Percentiles rank a stretch among this genome's conserved stretches.
These are phyloP conservation scores for Phytophthora crassamura DNA, from an alignment of 352 stramenopile genomes.

Conservation along the genomic window DNA sequence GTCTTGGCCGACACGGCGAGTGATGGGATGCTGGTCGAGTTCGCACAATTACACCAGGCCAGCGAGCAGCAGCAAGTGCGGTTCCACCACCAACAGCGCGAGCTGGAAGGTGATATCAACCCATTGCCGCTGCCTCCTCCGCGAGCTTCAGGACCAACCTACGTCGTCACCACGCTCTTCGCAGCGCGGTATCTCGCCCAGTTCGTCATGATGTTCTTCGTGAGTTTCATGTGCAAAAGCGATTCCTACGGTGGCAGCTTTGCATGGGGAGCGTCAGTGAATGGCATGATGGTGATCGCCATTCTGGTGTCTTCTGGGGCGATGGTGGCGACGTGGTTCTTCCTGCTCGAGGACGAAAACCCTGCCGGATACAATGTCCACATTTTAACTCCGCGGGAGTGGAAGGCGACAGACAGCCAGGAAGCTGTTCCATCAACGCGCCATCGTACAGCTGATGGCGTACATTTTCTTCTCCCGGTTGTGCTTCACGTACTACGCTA, in stretches of 20 bases:
- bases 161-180: conserved; percentile 51
- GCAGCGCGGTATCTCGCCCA: conserved; percentile 47
- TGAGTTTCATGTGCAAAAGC: conserved; percentile 64
- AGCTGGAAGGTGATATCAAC: conserved; percentile 28
- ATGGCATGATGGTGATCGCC: conserved; percentile 51
- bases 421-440: conserved; percentile 45
- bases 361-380: conserved; percentile 33
- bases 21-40: conserved; percentile 57
- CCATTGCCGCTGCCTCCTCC: conserved; percentile 10
- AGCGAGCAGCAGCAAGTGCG: conserved; percentile 35
- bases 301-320: conserved; percentile 31
- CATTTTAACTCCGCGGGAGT: conserved; percentile 23
- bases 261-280: conserved; percentile 51
- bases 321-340: conserved; percentile 43
- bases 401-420: conserved; percentile 32
- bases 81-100: conserved; percentile 30
- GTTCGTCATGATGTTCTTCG: conserved; percentile 49
- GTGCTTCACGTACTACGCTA: conserved; percentile 69
- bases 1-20: conserved; percentile 54
- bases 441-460: conserved; percentile 45
- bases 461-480: conserved; percentile 58
- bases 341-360: conserved; percentile 41
- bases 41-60: conserved; percentile 41
- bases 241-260: conserved; percentile 60
- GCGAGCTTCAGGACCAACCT: conserved; percentile 24